Base-by-base conservation (phyloP, 2,329 filamentous ascomycete genomes). In the Fusarium robinianum region DNA sequence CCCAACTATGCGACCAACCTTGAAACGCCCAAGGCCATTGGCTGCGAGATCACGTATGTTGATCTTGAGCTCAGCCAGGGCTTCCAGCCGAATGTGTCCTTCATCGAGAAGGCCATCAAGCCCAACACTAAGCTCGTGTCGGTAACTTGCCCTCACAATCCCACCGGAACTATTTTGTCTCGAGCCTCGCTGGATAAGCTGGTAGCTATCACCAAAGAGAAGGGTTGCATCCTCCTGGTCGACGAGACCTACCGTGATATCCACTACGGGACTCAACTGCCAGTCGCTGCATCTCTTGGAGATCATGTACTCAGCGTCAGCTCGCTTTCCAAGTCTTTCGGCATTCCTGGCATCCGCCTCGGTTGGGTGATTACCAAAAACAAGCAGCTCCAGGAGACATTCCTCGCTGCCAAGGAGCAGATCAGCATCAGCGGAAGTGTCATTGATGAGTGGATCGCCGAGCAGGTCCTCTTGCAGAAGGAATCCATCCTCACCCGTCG, bases 1-100 rank as follows among this genome's bases (percentile, higher is more conserved):
- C 59, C 59, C 12, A 62, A 62, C 33, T 62, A 62, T 14, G 51
- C 59, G 1, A 59, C 52, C 14, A 61, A 55, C 24, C 26, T 60
- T 3, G 59, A 62, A 29, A 55, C 44, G 0, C 56, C 59, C 3
- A 46, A 44, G 22, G 40, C 56, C 5, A 55, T 60, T 8, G 56
- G 59, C 3, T 61, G 54, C 32, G 44, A 51, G 2, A 61, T 62
- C 15, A 53, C 53, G 5, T 54, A 40, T 34, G 33, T 58, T 7
- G 54, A 61, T 12, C 41, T 62, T 3, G 22, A 44, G 2, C 61
- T 57, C 31, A 47, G 53, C 15, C 34, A 44, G 4, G 24, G 36
- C 6, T 61, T 57, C 27, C 44, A 46, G 12, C 35, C 50, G 3
- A 44, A 58, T 14, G 8, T 56, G 3, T 35, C 38, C 2, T 18